Base-by-base conservation (phyloP, 2,329 filamentous ascomycete species). In the Parascedosporium putredinis region DNA sequence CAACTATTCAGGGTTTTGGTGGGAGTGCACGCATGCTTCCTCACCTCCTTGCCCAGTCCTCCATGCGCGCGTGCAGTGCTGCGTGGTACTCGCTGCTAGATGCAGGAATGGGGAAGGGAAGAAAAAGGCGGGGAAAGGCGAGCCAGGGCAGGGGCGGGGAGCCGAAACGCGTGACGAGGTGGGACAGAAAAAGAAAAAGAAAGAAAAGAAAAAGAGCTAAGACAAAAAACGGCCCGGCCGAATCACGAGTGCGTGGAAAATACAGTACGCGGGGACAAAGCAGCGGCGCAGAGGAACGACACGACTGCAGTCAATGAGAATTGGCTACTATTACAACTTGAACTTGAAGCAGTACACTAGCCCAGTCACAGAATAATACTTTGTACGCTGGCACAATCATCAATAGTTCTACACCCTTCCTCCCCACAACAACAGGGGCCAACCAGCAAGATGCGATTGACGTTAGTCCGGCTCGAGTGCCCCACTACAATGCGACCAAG, bases 91-190 rank as follows among this genome's bases (percentile, higher is more conserved):
- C 12, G 7, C 27, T 31, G 27, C 27, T 16, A 20, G 12, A 42
- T 42, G 38, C 38, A 20, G 38, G 38, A 42, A 36, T n/a, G n/a
- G 33, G 33, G 33, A 42, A 22, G 36, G 38, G 38, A 42, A 42
- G 38, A 10, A 42, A 42, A 42, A 42, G 38, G 38, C 38, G 38
- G 38, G 38, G 38, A 42, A 42, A 42, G 20, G 20, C 20, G 38
- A 42, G 38, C 38, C 20, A 20, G 38, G 38, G 16, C 18, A 42
- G 16, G 18, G 6, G 16, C 14, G 16, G 38, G n/a, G n/a, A n/a
- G n/a, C n/a, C n/a, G n/a, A n/a, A n/a, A n/a, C n/a, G n/a, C n/a
- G n/a, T n/a, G n/a, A n/a, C n/a, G n/a, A 42, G 38, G 10, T 12
- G 16, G 20, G 16, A 18, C 20, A 42, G 38, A 20, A 5, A 20